Percentiles rank a stretch among this genome's conserved stretches.
Evolutionary conservation across 2,329 filamentous ascomycete genomes (phyloP).

Genomic region (Zopfia rhizophila): DNA sequence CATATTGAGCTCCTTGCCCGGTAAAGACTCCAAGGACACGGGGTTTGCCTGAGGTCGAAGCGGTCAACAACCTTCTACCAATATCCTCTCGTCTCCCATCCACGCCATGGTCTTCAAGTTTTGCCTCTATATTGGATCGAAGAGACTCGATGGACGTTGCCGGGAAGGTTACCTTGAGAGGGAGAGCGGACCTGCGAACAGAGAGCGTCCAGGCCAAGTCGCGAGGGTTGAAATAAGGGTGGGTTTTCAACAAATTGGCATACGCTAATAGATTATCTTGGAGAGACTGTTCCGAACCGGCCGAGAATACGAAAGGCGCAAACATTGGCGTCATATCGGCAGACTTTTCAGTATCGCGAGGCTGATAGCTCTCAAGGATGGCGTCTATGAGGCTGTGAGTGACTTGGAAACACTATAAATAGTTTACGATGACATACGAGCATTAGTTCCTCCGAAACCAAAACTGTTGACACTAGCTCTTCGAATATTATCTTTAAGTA

Average conservation of each 20-base stretch:
- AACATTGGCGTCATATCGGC: too few species aligned
- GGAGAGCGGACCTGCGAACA: slow-evolving; percentile 17
- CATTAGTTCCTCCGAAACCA: too few species aligned
- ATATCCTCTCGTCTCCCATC: slow-evolving; percentile 2
- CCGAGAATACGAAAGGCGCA: slow-evolving; percentile 25
- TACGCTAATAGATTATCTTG: slow-evolving; percentile 1
- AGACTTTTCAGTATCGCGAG: too few species aligned
- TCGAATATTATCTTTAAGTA: slow-evolving; percentile 3
- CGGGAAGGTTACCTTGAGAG: slow-evolving; percentile 9
- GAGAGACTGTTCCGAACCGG: slow-evolving; percentile 9
- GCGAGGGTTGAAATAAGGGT: slow-evolving; percentile 1
- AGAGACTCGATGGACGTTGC: neutral
- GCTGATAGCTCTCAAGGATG: too few species aligned
- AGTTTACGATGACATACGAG: too few species aligned
- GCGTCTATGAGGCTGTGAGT: too few species aligned
- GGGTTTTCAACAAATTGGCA: slow-evolving; percentile 5
- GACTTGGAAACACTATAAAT: too few species aligned
- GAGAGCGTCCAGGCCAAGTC: slow-evolving; percentile 27
- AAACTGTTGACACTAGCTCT: slow-evolving; percentile 35
- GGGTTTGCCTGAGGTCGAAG: slow-evolving; percentile 7
- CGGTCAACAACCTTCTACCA: slow-evolving; percentile 15
- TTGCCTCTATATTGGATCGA: slow-evolving; percentile 3
- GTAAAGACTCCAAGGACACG: slow-evolving; percentile 52
- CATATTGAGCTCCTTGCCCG: slow-evolving; percentile 56
- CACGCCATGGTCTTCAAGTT: neutral